These are phyloP conservation scores for Taiozyma sp. DNA, from an alignment of 1,139 yeast species.

Conservation along the genomic window DNA sequence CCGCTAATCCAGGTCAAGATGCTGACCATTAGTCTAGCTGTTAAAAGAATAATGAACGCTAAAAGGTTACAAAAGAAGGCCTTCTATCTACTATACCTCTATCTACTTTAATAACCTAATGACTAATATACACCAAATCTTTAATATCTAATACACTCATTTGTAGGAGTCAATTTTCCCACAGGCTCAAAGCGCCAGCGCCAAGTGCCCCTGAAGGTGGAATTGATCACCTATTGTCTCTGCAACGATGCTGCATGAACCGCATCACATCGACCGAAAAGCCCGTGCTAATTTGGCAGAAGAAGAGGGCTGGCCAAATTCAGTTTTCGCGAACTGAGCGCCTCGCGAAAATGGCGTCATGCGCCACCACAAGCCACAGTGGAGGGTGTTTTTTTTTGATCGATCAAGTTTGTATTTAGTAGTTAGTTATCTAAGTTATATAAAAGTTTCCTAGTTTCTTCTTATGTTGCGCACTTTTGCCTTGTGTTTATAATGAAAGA, in stretches of 20 bases:
- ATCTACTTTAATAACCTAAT: background rate
- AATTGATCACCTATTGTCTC: background rate
- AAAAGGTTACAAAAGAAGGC: background rate
- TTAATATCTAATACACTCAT: background rate
- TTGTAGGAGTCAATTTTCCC: background rate
- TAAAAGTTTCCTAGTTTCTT: too few species aligned
- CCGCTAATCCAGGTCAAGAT: slow-evolving; percentile 71
- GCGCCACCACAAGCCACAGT: too few species aligned
- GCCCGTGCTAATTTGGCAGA: background rate
- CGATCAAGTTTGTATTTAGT: too few species aligned
- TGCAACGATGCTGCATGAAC: background rate
- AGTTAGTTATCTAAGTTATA: too few species aligned
- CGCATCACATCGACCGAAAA: background rate
- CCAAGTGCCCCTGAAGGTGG: background rate
- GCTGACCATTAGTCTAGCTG: slow-evolving; percentile 23
- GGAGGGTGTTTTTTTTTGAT: too few species aligned
- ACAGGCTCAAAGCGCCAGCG: background rate
- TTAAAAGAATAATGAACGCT: background rate
- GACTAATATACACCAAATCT: background rate
- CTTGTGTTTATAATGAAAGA: too few species aligned
- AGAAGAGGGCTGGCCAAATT: background rate
- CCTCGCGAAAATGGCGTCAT: too few species aligned
- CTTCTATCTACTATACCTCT: background rate
- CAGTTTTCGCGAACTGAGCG: background rate
- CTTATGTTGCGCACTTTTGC: too few species aligned